Evolutionary conservation across 1,139 yeast genomes (phyloP).

Genomic region (Hansenula lynferdii): DNA sequence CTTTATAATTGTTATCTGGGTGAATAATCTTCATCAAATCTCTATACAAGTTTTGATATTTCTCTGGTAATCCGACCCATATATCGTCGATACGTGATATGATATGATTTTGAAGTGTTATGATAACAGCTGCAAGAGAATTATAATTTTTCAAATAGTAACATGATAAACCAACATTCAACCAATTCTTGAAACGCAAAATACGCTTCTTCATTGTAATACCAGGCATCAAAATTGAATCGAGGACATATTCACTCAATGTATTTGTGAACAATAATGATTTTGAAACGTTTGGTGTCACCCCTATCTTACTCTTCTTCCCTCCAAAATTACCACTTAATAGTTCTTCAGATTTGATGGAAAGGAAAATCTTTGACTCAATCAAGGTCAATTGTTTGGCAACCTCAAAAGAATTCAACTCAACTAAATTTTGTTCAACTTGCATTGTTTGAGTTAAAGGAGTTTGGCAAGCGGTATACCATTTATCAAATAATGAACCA

Average conservation of each 20-base stretch:
- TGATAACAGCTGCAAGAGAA: slow-evolving; percentile 82
- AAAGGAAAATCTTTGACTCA: slow-evolving; percentile 67
- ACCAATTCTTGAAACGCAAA: slow-evolving; percentile 69
- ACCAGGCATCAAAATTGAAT: slow-evolving; percentile 58
- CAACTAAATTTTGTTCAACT: slow-evolving; percentile 46
- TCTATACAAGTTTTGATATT: slow-evolving; percentile 61
- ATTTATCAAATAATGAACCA: slow-evolving; percentile 26
- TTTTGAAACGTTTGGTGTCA: slow-evolving; percentile 70
- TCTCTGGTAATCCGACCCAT: slow-evolving; percentile 64
- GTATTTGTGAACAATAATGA: slow-evolving; percentile 75
- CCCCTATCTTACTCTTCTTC: slow-evolving; percentile 53
- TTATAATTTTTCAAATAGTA: slow-evolving; percentile 78
- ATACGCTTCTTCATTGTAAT: slow-evolving; percentile 30
- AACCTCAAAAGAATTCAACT: slow-evolving; percentile 72
- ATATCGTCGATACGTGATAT: slow-evolving; percentile 61
- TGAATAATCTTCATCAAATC: slow-evolving; percentile 68
- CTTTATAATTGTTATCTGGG: slow-evolving; percentile 78
- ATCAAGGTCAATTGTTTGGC: slow-evolving; percentile 83
- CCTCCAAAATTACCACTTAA: slow-evolving; percentile 68
- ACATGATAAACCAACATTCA: slow-evolving; percentile 80
- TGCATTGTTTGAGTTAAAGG: slow-evolving; percentile 4
- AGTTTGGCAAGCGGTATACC: slow-evolving; percentile 32
- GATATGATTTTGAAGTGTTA: slow-evolving; percentile 78
- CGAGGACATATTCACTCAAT: slow-evolving; percentile 77
- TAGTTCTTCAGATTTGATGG: slow-evolving; percentile 67